Evolutionary conservation across 805 yeast species (phyloP), one percentile per base, ranked within the genome.

Genomic region (Nakazawaea wickerhamii): DNA sequence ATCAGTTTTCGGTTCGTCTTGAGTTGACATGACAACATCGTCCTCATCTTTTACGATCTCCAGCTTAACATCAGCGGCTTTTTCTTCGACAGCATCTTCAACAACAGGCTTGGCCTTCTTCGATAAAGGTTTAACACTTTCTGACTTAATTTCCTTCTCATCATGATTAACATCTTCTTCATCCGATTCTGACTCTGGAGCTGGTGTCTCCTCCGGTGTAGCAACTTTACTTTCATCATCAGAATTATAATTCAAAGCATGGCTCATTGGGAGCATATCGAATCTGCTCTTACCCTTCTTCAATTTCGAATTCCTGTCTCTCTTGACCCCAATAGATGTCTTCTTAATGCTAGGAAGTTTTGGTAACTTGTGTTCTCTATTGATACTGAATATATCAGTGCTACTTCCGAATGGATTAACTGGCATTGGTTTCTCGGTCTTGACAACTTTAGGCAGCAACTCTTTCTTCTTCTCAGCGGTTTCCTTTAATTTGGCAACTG

Each of bases 191-290:
- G 43, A 38, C 2, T 28, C 38, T 17, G 39, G 39, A 15, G 30
- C 44, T 10, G 44, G 44, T 3, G 47, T 44, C 15, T 40, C 44
- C 10, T 40, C 44, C 6, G 38, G 41, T 6, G 41, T 33, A 9
- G 22, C 33, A 3, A 41, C 25, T 21, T 44, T 62, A n/a, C 62
- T 66, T 8, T 59, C 68, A 1, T 62, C 63, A 8, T 60, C 69
- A 4, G 65, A 68, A 21, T 60, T 60, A 20, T 63, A 71, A 47
- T 73, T 75, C 46, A 74, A 64, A 1, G 79, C 77, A 59, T 75
- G 78, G 43, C 73, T 72, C 73, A 75, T 68, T 1, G 81, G 80
- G 38, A 73, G 61, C 36, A 69, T 53, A 37, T 59, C 54, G 22
- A 52, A 32, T 40, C 48, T 56, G 14, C 49, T 38, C 48, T 37